Base-by-base conservation (phyloP, 352 stramenopile genomes). In the Halophytophthora batemanensis region DNA sequence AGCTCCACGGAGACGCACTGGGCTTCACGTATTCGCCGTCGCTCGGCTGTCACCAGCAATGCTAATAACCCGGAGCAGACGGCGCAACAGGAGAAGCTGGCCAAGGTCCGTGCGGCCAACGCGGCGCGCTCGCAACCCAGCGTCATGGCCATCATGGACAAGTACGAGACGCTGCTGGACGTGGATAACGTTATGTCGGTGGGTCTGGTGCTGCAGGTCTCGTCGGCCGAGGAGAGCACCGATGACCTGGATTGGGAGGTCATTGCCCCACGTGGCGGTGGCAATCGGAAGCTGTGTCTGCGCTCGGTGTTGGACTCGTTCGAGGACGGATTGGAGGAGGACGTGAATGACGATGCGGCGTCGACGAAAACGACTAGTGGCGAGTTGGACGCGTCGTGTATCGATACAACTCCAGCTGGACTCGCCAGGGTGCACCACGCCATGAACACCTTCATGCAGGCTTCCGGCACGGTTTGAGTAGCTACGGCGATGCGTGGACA, bases 1-100 rank as follows among this genome's bases (percentile, higher is more conserved):
- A 59, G 51, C 17, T 71, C 66, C 0, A 13, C 69, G 10, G 61
- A 71, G 45, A 44, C 69, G 5, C 46, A 69, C 25, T 75, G 66
- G 66, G 13, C 37, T 17, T 34, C 36, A 2, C 49, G 53, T 15
- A 21, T 51, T 15, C 43, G 42, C 45, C 45, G n/a, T 23, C 52
- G 35, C 19, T 25, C 35, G 22, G n/a, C 13, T n/a, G 15, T 15
- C 17, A 39, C 22, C 21, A 13, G 34, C 21, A 33, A 33, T 14
- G 21, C 31, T 14, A 21, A 29, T 15, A 23, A 12, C 0, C 46
- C 40, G 14, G 45, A 2, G 28, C 29, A 8, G n/a, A 22, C 6
- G 29, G 13, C 55, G 34, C 29, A 59, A 29, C 62, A 50, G 15
- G 58, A 71, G 34, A 60, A 61, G 29, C 54, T 53, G 18, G 46